Percentiles rank a stretch among this genome's conserved stretches.
phyloP scores from a whole-genome alignment of 2,329 filamentous ascomycete genomes.

The Blumeria hordei region DNA sequence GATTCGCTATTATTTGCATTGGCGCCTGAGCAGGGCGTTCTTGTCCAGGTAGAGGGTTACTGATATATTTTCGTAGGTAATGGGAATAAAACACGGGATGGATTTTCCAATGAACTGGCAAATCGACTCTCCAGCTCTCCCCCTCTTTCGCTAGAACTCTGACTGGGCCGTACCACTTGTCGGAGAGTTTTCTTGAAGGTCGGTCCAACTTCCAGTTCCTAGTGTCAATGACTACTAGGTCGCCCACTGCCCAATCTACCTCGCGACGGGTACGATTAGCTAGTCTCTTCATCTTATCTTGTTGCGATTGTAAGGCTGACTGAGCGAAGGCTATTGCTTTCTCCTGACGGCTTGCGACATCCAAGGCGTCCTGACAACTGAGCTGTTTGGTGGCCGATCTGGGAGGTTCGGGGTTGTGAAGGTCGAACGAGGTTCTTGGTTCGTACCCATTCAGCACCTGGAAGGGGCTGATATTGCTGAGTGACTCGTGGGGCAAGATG shows the following conservation, averaged over 20 bases:
- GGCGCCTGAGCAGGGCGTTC: too few relatives aligned
- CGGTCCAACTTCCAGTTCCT: not conserved
- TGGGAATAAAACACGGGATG: not conserved
- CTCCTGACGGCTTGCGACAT: not conserved
- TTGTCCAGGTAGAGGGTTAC: too few relatives aligned
- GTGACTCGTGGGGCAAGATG: not conserved
- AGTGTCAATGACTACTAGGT: not conserved
- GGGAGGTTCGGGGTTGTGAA: not conserved
- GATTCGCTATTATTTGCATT: too few relatives aligned
- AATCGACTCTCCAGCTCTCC: not conserved
- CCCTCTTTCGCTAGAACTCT: not conserved
- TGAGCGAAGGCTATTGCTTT: not conserved
- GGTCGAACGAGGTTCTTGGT: not conserved
- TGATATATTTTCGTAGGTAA: too few relatives aligned
- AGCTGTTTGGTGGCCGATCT: not conserved
- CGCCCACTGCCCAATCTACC: not conserved
- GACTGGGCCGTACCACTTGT: not conserved
- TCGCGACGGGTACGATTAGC: not conserved
- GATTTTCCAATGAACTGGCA: not conserved
- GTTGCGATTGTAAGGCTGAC: not conserved
- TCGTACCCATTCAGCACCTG: not conserved
- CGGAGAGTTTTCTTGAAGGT: not conserved
- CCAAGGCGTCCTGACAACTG: too few relatives aligned
- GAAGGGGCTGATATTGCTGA: not conserved
- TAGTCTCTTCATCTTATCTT: not conserved